Evolutionary conservation across 1,284 basidiomycete species (phyloP), one percentile per base, ranked within the genome.

Genomic region (Sporisorium reilianum): DNA sequence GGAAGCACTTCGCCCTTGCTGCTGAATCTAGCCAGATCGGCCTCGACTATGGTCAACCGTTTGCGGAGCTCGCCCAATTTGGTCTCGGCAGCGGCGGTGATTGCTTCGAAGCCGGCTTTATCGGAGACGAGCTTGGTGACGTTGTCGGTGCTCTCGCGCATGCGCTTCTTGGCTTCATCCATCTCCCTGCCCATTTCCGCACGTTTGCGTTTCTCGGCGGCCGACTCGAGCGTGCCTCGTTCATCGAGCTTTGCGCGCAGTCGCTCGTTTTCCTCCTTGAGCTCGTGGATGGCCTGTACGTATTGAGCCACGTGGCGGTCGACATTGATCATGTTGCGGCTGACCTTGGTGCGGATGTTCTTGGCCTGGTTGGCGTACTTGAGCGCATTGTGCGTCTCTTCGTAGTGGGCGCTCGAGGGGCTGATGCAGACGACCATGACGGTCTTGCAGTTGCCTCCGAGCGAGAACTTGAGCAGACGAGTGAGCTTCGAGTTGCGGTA

Each of bases 281-380:
- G 90, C 61, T 92, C 87, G 84, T 93, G 93, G 80, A 98, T 97
- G 56, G 93, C 93, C 85, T 95, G 92, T 34, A 97, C 92, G 68
- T 86, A 85, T 65, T 85, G 82, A 0, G 79, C 82, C 1, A 84
- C 83, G 59, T 84, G 83, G 7, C 83, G 68, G 40, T 84, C 83
- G 52, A 84, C 80, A 55, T 84, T 83, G 74, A 84, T 75, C 68
- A 82, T 69, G 71, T 84, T 84, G 50, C 80, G 70, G 45, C 77
- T 78, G 55, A 84, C 81, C 58, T 84, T 84, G 53, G 83, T 84
- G 46, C 81, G 79, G 61, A 84, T 84, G 65, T 84, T 84, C 60
- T 84, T 84, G 51, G 83, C 83, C 54, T 82, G 82, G 60, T 84
- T 84, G 30, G 83, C 83, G 61, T 84, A 84, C 68, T 84, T 83